Conservation (phyloP, 148 eudicot species). For the Suaeda aralocaspica region DNA sequence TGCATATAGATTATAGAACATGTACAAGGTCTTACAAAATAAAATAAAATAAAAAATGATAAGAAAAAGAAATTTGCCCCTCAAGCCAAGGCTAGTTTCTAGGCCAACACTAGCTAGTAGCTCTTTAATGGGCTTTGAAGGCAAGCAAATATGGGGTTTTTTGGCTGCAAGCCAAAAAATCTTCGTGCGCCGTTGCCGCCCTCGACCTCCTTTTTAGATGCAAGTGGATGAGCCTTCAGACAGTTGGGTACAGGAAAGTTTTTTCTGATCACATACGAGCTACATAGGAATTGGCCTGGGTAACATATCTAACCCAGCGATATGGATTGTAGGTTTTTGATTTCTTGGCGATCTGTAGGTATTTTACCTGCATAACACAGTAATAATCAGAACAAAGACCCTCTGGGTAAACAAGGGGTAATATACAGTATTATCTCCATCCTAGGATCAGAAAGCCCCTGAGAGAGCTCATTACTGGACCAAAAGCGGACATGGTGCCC, state of each 20-base stretch:
- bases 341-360: conserved; percentile 75
- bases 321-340: conserved; percentile 67
- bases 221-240: neutral
- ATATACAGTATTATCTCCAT: neutral
- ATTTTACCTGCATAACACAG: conserved; percentile 57
- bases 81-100: neutral
- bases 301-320: conserved; percentile 88
- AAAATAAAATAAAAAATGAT: too few species aligned
- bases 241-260: neutral
- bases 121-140: neutral
- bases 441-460: neutral
- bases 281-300: conserved; percentile 81
- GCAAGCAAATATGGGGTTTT: neutral
- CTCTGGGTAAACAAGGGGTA: too few species aligned
- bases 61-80: neutral
- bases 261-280: conserved; percentile 54
- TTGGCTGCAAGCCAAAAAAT: too few species aligned
- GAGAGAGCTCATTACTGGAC: neutral
- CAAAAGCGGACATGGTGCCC: neutral
- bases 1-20: neutral
- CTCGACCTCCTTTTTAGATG: too few species aligned
- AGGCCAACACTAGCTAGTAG: neutral
- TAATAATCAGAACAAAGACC: neutral
- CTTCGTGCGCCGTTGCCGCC: too few species aligned
- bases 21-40: conserved; percentile 7